phyloP scores from a whole-genome alignment of 768 basidiomycete genomes.

The Lactarius tabidus region DNA sequence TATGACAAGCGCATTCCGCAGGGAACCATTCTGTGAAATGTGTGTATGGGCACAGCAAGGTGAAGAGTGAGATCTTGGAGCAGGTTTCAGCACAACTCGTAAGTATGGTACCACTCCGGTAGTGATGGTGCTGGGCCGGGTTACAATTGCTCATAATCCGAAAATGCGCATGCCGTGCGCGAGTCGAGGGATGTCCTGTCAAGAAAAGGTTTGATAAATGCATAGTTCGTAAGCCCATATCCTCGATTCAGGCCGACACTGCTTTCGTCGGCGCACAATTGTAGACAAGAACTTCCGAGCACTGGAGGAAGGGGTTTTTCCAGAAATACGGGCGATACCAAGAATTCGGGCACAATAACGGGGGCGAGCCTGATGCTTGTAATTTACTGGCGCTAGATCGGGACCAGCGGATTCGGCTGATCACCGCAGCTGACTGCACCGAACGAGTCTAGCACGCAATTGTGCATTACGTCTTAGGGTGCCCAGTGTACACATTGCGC shows the following conservation, averaged over 20 bases:
- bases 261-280: no score
- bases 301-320: background rate
- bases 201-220: background rate
- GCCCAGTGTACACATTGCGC: no score
- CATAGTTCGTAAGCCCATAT: background rate
- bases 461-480: no score
- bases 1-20: background rate
- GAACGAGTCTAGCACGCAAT: no score
- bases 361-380: no score
- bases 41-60: background rate
- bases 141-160: background rate
- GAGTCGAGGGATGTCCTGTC: background rate
- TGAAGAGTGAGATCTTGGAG: background rate
- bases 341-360: no score
- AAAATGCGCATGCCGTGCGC: background rate
- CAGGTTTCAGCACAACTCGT: background rate
- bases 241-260: background rate
- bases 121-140: background rate
- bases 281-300: background rate
- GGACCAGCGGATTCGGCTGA: no score
- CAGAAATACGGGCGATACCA: no score
- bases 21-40: background rate
- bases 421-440: no score
- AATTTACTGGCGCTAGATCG: no score
- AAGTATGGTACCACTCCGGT: background rate